Conservation (phyloP, 106 monocot genomes). For the Agapanthus africanus region DNA sequence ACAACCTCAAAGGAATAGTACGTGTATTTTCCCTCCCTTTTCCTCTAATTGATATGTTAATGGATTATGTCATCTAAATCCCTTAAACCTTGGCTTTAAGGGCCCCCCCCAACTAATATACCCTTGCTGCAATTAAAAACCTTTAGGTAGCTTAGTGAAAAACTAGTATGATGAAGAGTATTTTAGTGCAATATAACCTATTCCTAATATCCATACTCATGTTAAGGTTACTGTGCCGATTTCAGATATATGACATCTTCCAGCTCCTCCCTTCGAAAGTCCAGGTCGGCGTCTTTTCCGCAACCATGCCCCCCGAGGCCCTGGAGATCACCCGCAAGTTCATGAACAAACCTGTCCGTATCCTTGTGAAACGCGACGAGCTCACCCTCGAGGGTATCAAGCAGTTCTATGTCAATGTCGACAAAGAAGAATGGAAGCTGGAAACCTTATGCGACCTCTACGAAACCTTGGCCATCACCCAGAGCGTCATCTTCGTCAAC, state of each 20-base stretch:
- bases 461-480: slow-evolving; percentile 33
- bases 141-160: too few species aligned
- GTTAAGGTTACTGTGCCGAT: neutral
- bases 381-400: slow-evolving; percentile 57
- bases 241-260: slow-evolving; percentile 84
- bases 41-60: neutral
- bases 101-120: too few species aligned
- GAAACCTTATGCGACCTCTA: slow-evolving; percentile 46
- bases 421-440: slow-evolving; percentile 47
- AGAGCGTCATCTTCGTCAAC: slow-evolving; percentile 42
- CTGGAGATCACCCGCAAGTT: slow-evolving; percentile 46
- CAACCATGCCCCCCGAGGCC: slow-evolving; percentile 26
- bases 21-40: neutral
- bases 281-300: slow-evolving; percentile 44
- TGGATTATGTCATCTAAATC: too few species aligned
- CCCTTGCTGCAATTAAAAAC: too few species aligned
- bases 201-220: neutral
- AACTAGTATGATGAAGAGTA: neutral
- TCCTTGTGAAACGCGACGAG: slow-evolving; percentile 49
- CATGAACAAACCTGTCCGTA: slow-evolving; percentile 40
- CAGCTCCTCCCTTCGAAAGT: slow-evolving; percentile 50
- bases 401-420: slow-evolving; percentile 50
- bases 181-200: neutral
- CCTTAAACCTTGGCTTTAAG: too few species aligned
- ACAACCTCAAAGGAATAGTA: neutral